Evolutionary conservation across 1,284 basidiomycete genomes (phyloP).

Genomic region (Pseudozyma pruni): DNA sequence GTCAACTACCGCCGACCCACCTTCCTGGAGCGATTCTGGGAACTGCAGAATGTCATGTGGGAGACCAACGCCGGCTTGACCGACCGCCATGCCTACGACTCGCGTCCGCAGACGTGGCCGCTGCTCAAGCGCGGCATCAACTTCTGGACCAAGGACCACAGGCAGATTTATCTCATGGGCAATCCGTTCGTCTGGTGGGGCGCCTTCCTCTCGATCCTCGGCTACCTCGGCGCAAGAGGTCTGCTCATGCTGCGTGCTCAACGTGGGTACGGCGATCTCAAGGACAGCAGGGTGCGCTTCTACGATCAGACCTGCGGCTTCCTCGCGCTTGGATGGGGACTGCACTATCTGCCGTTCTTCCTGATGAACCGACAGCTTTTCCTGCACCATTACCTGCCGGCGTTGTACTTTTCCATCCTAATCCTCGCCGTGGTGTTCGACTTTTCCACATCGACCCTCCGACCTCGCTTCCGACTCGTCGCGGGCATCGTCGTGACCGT

Average conservation of each 20-base stretch:
- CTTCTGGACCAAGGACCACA: constrained; percentile 97
- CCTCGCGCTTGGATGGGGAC: constrained; percentile 89
- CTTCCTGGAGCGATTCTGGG: constrained; percentile 89
- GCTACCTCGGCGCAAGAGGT: constrained; percentile 78
- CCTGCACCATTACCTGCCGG: constrained; percentile 95
- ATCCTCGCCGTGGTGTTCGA: constrained; percentile 84
- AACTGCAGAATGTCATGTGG: constrained; percentile 97
- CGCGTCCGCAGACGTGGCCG: constrained; percentile 89
- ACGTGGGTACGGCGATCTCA: constrained; percentile 88
- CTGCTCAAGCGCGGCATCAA: constrained; percentile 85
- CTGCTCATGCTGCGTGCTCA: constrained; percentile 87
- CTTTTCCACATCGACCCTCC: constrained; percentile 80
- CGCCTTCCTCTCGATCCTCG: constrained; percentile 77
- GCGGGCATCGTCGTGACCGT: constrained; percentile 79
- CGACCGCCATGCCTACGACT: constrained; percentile 93
- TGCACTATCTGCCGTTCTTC: constrained; percentile 97
- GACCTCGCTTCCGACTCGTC: constrained; percentile 81
- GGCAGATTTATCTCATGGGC: constrained; percentile 92
- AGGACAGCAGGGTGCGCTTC: constrained; percentile 84
- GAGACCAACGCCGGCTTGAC: constrained; percentile 95
- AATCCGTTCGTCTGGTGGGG: constrained; percentile 94
- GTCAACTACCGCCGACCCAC: constrained; percentile 83
- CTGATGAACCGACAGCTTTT: constrained; percentile 95
- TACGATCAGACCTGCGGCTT: constrained; percentile 92
- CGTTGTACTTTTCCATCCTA: constrained; percentile 91